Evolutionary conservation across 2,329 filamentous ascomycete genomes (phyloP), one percentile per base, ranked within the genome.

Genomic region (Arthrobotrys conoides): DNA sequence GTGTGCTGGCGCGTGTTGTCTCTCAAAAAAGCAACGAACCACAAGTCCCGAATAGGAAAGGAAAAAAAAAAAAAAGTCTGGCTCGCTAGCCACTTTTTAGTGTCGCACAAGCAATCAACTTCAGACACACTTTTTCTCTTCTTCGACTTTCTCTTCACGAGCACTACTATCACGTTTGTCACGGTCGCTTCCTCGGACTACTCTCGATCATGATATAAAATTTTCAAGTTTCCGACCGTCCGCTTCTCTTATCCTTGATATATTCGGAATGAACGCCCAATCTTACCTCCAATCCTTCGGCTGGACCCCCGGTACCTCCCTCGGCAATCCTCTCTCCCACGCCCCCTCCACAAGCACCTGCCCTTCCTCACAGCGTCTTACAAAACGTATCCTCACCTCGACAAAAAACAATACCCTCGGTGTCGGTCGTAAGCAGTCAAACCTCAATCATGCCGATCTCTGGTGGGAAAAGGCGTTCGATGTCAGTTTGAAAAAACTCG

Each of bases 381-480:
- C 75, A 22, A 78, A 78, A 20, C 68, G 75, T 4, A 78, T 78
- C 53, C 75, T 78, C 30, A 78, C 27, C 16, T 72, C 75, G 18
- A 20, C 75, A 22, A 78, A 78, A 57, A 78, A 78, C 38, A 78
- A 78, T 36, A 78, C 68, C 55, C 75, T 72, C 51, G 75, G 75
- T 68, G 75, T 78, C 63, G 75, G 75, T 20, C 75, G 75, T n/a
- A 78, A 78, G 48, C 53, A 64, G 3, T 72, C 75, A 14, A 72
- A 78, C 38, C 63, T 78, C 30, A 78, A 78, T 36, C 75, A 78
- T 51, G 68, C 75, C 22, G 75, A 78, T 57, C 75, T 78, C n/a
- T 78, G 75, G 75, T 78, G 75, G 75, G 75, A 78, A 65, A 78
- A 72, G 64, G 75, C 75, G 10, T 78, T 78, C 24, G 75, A 78